Percentiles rank a stretch among this genome's conserved stretches.
These are phyloP conservation scores for Xylaria sp. DNA, from an alignment of 2,329 filamentous ascomycete genomes.

Conservation along the genomic window DNA sequence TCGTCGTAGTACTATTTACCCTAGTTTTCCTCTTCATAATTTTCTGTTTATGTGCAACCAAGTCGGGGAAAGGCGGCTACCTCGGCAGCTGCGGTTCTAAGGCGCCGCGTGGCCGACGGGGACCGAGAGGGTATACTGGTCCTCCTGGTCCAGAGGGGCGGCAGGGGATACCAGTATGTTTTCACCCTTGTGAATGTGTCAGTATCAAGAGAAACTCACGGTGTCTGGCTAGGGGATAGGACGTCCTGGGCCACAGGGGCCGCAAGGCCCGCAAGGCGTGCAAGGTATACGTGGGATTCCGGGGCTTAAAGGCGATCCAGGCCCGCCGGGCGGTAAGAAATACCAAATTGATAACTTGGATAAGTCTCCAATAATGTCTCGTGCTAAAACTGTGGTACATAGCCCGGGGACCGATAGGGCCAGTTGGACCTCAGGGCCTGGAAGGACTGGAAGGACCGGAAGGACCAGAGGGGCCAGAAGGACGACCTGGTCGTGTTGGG, in stretches of 20 bases:
- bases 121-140: constrained; percentile 18
- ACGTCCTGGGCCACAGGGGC: not conserved
- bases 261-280: not conserved
- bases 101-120: constrained; percentile 6
- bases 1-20: constrained; percentile 24
- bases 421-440: constrained; percentile 15
- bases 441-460: not conserved
- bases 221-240: constrained; percentile 1
- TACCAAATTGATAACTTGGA: no score
- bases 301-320: not conserved
- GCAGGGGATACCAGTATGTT: constrained; percentile 10
- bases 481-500: constrained; percentile 16
- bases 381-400: not conserved
- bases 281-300: not conserved
- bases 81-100: not conserved
- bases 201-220: not conserved
- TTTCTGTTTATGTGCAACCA: constrained; percentile 23
- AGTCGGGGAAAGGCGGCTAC: not conserved
- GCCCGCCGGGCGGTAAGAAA: constrained; percentile 8
- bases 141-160: constrained; percentile 3
- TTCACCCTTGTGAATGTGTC: not conserved
- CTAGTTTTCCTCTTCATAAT: constrained; percentile 23
- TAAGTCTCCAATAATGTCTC: no score
- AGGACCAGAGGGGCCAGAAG: constrained; percentile 9
- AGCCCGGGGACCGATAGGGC: constrained; percentile 13